Base-by-base conservation (phyloP, 768 basidiomycete genomes). In the Candolleomyces efflorescens region DNA sequence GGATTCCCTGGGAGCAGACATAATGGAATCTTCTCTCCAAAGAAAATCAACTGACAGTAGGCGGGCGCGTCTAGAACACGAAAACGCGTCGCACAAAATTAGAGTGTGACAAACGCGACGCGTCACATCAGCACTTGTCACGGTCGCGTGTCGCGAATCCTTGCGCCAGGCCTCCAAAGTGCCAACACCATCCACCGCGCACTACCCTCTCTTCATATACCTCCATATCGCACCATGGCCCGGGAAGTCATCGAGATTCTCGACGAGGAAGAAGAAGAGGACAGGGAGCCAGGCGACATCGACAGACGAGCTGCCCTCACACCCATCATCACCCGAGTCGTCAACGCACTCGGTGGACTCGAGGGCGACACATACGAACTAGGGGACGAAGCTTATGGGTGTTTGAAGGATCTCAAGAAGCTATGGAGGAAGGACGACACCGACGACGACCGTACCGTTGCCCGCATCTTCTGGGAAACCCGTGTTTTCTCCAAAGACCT, bases 401-500 rank as follows among this genome's bases (percentile, higher is more conserved):
- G 94, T 71, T 70, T 99, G 63, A 91, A 92, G 64, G 97, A 98
- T 69, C 78, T 99, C 59, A 98, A 98, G 75, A 91, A 87, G 64
- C 81, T 96, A 50, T 98, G 96, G 97, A 75, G 95, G 53, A 90
- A 92, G 70, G 97, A 99, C 71, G 97, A 98, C 66, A 88, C 87
- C 0, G 97, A 99, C 71, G 96, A 98, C 68, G 94, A 95, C 68
- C 84, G 97, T 17, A 98, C 94, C 0, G 90, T 98, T 1, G 94
- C 96, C 3, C 86, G 94, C 44, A 89, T 98, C 58, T 90, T 98
- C 69, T 92, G 87, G 83, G 86, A 91, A 61, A 84, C 89, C n/a
- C 85, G 92, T 17, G 83, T 94, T 24, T 75, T 98, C 17, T 80
- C 85, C 7, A 94, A 92, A 62, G 96, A 98, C 71, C 77, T 98